Base-by-base conservation (phyloP, 2,329 filamentous ascomycete species). In the Huntiella abstrusa region DNA sequence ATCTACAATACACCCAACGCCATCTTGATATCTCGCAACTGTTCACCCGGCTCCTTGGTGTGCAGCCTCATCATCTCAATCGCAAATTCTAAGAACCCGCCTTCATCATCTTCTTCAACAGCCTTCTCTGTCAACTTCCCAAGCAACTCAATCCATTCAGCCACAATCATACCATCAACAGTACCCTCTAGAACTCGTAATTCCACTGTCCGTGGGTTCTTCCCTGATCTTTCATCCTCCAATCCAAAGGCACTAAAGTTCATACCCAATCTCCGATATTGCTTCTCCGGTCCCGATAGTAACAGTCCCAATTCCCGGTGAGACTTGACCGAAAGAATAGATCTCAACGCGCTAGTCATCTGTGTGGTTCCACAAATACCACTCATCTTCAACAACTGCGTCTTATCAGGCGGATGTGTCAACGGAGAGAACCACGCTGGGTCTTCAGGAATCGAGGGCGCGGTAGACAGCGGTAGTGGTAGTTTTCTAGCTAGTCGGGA, bases 181-280 rank as follows among this genome's bases (percentile, higher is more conserved):
- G 56, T 59, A 0, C 60, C 62, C 42, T 64, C 61, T 38, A 65
- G 55, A 39, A 65, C 58, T 10, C 62, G 57, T 45, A 63, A 60
- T 52, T 64, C 62, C 41, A 65, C 49, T 0, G 62, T 64, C 33
- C 57, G 55, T 0, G 61, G 61, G 19, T 58, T 60, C 10, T 49
- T 55, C 4, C 53, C 45, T 1, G 60, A 56, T 1, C 59, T 53
- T 37, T 60, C 59, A 46, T 62, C 59, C 41, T 63, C 61, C 22
- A 55, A 52, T 1, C 58, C 60, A 39, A 64, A 61, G 1, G 60
- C 57, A 48, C 60, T 61, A 41, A 64, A 64, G 52, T 64, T 64
- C 55, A 63, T 63, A 1, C 62, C 62, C 3, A 64, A 57, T 4
- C 62, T 58, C 0, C 60, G 56, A 51, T 60, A 57, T 45, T 55